Conservation (phyloP, 352 stramenopile species). For the Pilasporangium apinafurcum region DNA sequence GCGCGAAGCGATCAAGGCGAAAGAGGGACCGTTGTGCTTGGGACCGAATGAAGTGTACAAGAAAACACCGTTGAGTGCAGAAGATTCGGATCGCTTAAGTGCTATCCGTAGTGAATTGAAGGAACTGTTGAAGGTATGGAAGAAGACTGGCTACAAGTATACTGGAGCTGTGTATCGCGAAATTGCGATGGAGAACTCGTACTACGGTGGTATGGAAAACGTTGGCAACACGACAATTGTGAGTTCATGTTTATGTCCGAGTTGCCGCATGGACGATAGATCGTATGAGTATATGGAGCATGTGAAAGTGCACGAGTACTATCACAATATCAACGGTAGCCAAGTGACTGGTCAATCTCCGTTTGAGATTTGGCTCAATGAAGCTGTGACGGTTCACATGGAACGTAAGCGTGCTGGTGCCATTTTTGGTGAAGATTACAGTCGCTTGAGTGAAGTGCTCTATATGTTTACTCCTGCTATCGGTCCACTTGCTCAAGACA, state of each 20-base stretch:
- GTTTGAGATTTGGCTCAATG: slow-evolving; percentile 81
- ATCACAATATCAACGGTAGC: slow-evolving; percentile 80
- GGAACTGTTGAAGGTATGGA: slow-evolving; percentile 55
- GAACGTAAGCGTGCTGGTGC: slow-evolving; percentile 54
- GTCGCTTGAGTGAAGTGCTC: slow-evolving; percentile 60
- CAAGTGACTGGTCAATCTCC: slow-evolving; percentile 76
- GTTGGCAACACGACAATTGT: slow-evolving; percentile 81
- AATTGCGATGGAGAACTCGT: slow-evolving; percentile 81
- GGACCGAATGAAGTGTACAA: slow-evolving; percentile 46
- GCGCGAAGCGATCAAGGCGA: slow-evolving; percentile 59
- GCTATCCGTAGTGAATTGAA: slow-evolving; percentile 52
- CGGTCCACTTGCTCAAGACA: slow-evolving; percentile 60
- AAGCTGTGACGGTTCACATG: slow-evolving; percentile 79
- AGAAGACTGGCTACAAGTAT: slow-evolving; percentile 83
- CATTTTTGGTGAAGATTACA: slow-evolving; percentile 72
- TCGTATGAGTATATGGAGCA: slow-evolving; percentile 82
- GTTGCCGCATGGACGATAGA: slow-evolving; percentile 67
- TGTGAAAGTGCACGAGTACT: slow-evolving; percentile 81
- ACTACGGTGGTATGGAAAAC: slow-evolving; percentile 81
- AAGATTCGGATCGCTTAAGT: slow-evolving; percentile 36
- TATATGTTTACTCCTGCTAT: slow-evolving; percentile 71
- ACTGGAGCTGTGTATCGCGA: slow-evolving; percentile 72
- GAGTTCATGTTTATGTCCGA: slow-evolving; percentile 62
- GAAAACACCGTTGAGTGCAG: slow-evolving; percentile 30
- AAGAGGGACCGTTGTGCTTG: slow-evolving; percentile 46